Evolutionary conservation across 2,329 filamentous ascomycete species (phyloP).

Genomic region (Chaetothyriales sp.): DNA sequence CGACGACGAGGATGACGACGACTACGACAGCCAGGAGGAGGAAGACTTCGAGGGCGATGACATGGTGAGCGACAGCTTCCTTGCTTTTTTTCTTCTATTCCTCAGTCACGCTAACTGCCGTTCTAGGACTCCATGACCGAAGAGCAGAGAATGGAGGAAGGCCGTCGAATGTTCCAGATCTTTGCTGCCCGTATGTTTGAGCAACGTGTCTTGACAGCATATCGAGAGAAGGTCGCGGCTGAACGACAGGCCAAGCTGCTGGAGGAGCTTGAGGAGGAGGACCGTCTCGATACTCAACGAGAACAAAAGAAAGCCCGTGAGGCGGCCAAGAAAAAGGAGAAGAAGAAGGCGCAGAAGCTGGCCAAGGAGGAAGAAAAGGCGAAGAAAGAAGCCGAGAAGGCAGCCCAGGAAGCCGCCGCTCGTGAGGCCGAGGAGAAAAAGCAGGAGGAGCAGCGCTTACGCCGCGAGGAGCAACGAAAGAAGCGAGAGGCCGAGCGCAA

Average conservation of each 20-base stretch:
- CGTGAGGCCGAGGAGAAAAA: constrained; percentile 64
- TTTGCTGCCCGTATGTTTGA: constrained; percentile 99
- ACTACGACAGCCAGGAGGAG: constrained; percentile 47
- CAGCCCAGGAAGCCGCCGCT: constrained; percentile 65
- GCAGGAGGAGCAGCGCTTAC: constrained; percentile 63
- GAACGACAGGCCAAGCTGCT: constrained; percentile 84
- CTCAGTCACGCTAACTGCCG: constrained; percentile 23
- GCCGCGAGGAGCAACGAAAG: constrained; percentile 76
- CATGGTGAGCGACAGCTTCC: constrained; percentile 33
- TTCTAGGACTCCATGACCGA: constrained; percentile 84
- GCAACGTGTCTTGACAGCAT: constrained; percentile 89
- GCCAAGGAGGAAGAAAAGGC: constrained; percentile 83
- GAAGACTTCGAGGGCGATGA: constrained; percentile 53
- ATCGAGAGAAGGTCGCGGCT: constrained; percentile 87
- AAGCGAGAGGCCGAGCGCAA: constrained; percentile 85
- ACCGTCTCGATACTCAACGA: constrained; percentile 56
- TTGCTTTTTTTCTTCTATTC: constrained; percentile 17
- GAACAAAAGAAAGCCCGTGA: constrained; percentile 90
- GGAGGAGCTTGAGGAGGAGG: constrained; percentile 80
- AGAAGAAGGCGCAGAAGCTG: constrained; percentile 76
- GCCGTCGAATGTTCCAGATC: constrained; percentile 96
- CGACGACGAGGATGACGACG: constrained; percentile 58
- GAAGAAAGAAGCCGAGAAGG: constrained; percentile 73
- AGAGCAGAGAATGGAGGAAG: constrained; percentile 97
- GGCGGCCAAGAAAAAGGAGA: constrained; percentile 89